Evolutionary conservation across 2,329 filamentous ascomycete species (phyloP).

Genomic region (Diaporthe velutina): DNA sequence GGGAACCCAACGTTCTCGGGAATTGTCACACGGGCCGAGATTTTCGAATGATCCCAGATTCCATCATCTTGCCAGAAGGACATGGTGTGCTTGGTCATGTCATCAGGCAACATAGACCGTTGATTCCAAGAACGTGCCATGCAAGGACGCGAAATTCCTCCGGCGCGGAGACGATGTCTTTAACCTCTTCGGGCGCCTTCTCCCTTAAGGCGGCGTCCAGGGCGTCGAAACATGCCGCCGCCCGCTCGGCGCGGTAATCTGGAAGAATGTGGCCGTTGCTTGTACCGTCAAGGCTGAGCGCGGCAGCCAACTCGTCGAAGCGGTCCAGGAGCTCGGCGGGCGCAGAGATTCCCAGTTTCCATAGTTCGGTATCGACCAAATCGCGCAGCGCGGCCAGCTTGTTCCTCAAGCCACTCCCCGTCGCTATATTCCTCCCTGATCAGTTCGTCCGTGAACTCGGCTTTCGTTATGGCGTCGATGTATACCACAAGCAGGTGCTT

Average conservation of each 20-base stretch:
- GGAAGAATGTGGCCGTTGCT: not conserved
- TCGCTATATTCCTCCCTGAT: not conserved
- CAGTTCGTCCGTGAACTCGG: not conserved
- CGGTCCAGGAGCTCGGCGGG: not conserved
- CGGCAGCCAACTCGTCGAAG: not conserved
- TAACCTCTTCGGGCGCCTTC: not conserved
- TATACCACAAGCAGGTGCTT: not conserved
- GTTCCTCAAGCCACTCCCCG: not conserved
- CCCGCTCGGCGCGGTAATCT: not conserved
- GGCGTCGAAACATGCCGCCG: not conserved
- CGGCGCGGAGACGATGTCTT: not conserved
- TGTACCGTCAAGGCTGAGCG: not conserved
- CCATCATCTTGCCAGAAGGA: not conserved
- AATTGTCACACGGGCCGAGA: too few relatives aligned
- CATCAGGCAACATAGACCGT: not conserved
- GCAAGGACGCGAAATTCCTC: not conserved
- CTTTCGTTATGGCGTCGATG: not conserved
- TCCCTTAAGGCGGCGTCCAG: not conserved
- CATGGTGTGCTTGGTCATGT: not conserved
- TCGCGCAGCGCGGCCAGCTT: not conserved
- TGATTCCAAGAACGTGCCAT: not conserved
- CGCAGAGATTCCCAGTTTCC: not conserved
- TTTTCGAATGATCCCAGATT: not conserved
- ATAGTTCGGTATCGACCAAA: not conserved
- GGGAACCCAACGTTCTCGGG: not conserved